Percentiles rank a stretch among this genome's conserved stretches.
phyloP scores from a whole-genome alignment of 768 basidiomycete genomes.

The Lactifluus hygrophoroides region DNA sequence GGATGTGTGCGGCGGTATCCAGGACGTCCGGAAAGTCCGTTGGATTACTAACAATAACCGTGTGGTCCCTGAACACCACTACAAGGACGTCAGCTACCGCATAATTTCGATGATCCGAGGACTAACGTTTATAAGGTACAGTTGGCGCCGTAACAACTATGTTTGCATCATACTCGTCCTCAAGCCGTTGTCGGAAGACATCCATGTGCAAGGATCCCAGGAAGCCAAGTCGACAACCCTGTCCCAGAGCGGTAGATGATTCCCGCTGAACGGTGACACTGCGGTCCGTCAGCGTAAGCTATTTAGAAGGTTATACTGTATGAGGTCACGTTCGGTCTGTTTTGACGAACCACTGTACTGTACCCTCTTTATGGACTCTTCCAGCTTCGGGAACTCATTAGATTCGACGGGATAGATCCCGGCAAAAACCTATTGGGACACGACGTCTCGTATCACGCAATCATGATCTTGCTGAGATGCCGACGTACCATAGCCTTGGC shows the following conservation, averaged over 20 bases:
- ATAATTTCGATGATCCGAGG: not conserved
- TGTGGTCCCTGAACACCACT: conserved; percentile 70
- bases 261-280: conserved; percentile 88
- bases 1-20: conserved; percentile 49
- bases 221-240: conserved; percentile 92
- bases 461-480: not conserved
- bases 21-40: conserved; percentile 86
- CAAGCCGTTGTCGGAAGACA: conserved; percentile 88
- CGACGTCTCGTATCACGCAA: not conserved
- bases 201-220: conserved; percentile 96
- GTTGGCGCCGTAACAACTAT: conserved; percentile 95
- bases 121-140: conserved; percentile 80
- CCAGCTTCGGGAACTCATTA: conserved; percentile 85
- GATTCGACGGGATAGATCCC: conserved; percentile 92
- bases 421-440: conserved; percentile 64
- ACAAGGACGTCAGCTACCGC: conserved; percentile 6
- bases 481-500: conserved; percentile 81
- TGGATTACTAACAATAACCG: conserved; percentile 74
- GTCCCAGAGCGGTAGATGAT: conserved; percentile 88
- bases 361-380: conserved; percentile 91
- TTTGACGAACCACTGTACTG: conserved; percentile 33
- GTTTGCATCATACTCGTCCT: conserved; percentile 93
- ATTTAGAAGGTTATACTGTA: conserved; percentile 10
- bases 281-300: conserved; percentile 81
- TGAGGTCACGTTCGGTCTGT: not conserved